Conservation (phyloP, 805 yeast genomes). For the Yarrowia osloensis region DNA sequence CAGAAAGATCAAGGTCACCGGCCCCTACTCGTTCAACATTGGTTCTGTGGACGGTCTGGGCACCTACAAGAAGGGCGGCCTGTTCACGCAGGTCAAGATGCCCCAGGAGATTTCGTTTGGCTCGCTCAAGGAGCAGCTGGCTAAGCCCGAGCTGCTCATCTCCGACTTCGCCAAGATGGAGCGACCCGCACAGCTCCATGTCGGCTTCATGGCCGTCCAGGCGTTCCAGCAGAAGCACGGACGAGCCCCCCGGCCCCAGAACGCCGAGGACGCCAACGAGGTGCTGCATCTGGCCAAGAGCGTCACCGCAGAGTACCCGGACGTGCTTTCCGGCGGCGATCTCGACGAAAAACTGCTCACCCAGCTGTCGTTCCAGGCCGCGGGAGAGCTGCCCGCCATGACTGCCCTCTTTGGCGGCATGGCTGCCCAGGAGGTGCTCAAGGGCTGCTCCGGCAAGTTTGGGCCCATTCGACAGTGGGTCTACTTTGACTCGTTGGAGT, state of each 20-base stretch:
- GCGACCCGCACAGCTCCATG: constrained; percentile 84
- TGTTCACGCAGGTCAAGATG: constrained; percentile 88
- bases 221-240: constrained; percentile 69
- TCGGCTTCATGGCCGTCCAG: constrained; percentile 88
- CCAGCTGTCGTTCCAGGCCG: constrained; percentile 79
- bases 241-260: constrained; percentile 72
- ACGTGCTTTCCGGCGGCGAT: constrained; percentile 57
- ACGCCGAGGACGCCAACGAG: constrained; percentile 72
- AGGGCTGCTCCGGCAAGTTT: constrained; percentile 93
- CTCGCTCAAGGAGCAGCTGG: constrained; percentile 62
- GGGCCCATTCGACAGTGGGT: constrained; percentile 90
- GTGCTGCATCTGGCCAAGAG: constrained; percentile 60
- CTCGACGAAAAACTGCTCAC: constrained; percentile 65
- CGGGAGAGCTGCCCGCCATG: constrained; percentile 89
- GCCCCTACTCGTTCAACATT: constrained; percentile 91
- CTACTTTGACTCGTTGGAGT: constrained; percentile 92
- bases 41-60: constrained; percentile 59
- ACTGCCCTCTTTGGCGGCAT: constrained; percentile 91
- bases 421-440: constrained; percentile 93
- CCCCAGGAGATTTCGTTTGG: constrained; percentile 68
- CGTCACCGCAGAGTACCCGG: constrained; percentile 59
- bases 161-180: constrained; percentile 95
- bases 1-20: constrained; percentile 77
- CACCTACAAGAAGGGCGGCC: constrained; percentile 76
- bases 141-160: constrained; percentile 72